Evolutionary conservation across 148 eudicot genomes (phyloP).

Genomic region (Fallopia convolvulus): DNA sequence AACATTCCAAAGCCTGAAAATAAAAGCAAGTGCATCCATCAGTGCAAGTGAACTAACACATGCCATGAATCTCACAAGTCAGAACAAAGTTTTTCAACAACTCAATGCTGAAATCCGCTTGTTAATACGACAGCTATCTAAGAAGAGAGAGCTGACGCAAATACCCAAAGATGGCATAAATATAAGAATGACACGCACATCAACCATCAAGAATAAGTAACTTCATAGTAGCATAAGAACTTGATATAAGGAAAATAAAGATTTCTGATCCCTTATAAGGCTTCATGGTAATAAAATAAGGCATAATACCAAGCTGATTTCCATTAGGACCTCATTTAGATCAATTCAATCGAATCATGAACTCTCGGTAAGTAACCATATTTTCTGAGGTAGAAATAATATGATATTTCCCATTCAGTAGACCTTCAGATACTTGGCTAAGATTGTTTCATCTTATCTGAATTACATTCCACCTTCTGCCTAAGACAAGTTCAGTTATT

Average conservation of each 20-base stretch:
- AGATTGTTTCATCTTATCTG: not conserved
- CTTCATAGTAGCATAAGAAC: not conserved
- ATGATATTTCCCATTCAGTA: not conserved
- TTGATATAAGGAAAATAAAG: not conserved
- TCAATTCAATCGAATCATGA: not conserved
- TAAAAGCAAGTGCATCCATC: not conserved
- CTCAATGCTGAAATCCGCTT: not conserved
- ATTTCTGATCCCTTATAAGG: not conserved
- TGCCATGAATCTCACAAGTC: conserved; percentile 3
- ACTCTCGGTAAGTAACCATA: not conserved
- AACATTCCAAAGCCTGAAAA: conserved; percentile 79
- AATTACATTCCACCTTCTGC: not conserved
- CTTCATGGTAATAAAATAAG: not conserved
- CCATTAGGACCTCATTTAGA: not conserved
- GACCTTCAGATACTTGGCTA: not conserved
- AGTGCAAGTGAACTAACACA: not conserved
- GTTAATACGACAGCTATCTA: not conserved
- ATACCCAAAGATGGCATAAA: not conserved
- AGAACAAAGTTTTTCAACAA: not conserved
- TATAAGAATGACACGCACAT: not conserved
- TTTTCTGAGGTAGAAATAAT: not conserved
- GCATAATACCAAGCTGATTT: not conserved
- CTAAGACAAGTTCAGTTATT: not conserved
- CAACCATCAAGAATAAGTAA: not conserved
- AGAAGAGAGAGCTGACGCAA: not conserved